Evolutionary conservation across 2,329 filamentous ascomycete species (phyloP).

Genomic region (Cladobotryum protrusum): DNA sequence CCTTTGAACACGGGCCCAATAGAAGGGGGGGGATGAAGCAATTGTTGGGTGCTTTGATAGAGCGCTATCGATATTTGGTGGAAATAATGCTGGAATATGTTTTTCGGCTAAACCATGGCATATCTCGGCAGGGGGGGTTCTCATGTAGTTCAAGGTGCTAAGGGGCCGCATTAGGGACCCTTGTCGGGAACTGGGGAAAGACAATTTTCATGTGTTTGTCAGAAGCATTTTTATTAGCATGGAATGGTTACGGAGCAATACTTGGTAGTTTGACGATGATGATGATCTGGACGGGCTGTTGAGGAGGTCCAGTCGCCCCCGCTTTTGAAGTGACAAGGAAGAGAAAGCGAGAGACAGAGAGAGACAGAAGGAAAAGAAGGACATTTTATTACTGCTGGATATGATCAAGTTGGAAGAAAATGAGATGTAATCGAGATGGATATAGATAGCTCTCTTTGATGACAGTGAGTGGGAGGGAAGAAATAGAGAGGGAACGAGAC

Average conservation of each 20-base stretch:
- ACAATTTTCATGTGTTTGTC: not conserved
- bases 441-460: no score
- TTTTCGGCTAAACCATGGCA: slow-evolving; percentile 2
- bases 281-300: slow-evolving; percentile 9
- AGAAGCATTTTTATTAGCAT: no score
- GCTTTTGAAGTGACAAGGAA: slow-evolving; percentile 6
- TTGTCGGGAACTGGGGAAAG: slow-evolving; percentile 7
- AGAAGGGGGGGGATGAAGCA: not conserved
- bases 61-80: not conserved
- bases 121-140: not conserved
- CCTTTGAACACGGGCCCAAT: slow-evolving; percentile 8
- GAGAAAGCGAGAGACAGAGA: not conserved
- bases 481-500: no score
- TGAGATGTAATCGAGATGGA: no score
- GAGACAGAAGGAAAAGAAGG: not conserved
- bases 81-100: not conserved
- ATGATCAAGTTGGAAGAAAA: no score
- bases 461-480: no score
- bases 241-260: no score
- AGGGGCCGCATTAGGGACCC: slow-evolving; percentile 4
- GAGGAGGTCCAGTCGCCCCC: slow-evolving; percentile 10
- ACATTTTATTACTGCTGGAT: no score
- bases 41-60: not conserved
- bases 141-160: not conserved
- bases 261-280: slow-evolving; percentile 6